Evolutionary conservation across 495 filamentous ascomycete genomes (phyloP).

Genomic region (Pseudevernia furfuracea): DNA sequence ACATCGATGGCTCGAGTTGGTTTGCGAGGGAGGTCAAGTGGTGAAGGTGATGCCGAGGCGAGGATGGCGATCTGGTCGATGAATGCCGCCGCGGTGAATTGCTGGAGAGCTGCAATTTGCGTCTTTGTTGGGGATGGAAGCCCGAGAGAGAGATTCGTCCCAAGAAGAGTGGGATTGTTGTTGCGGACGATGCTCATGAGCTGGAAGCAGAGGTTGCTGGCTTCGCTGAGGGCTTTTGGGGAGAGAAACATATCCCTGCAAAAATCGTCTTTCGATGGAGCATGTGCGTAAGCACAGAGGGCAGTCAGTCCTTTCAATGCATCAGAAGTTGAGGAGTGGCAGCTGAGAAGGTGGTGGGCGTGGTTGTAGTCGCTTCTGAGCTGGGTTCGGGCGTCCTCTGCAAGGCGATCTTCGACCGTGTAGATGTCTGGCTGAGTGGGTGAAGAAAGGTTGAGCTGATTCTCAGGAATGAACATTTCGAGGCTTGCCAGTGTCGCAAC

Average conservation of each 20-base stretch:
- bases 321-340: constrained; percentile 74
- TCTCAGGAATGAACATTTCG: constrained; percentile 81
- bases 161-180: constrained; percentile 62
- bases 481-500: constrained; percentile 83
- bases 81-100: constrained; percentile 87
- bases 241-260: constrained; percentile 76
- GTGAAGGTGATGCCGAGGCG: constrained; percentile 69
- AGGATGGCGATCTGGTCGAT: constrained; percentile 94
- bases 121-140: constrained; percentile 63
- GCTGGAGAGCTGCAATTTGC: constrained; percentile 74
- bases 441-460: constrained; percentile 55
- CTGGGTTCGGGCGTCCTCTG: constrained; percentile 58
- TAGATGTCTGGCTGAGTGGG: constrained; percentile 43
- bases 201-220: constrained; percentile 71
- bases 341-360: constrained; percentile 70
- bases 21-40: constrained; percentile 61
- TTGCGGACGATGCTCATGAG: constrained; percentile 69
- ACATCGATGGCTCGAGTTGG: constrained; percentile 79
- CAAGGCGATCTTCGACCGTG: constrained; percentile 57
- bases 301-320: constrained; percentile 85
- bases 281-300: constrained; percentile 74
- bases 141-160: constrained; percentile 47
- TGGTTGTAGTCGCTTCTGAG: constrained; percentile 62
- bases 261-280: constrained; percentile 60
- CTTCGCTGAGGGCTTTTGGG: constrained; percentile 77